Evolutionary conservation across 2,329 filamentous ascomycete genomes (phyloP).

Genomic region (Alternaria sp.): DNA sequence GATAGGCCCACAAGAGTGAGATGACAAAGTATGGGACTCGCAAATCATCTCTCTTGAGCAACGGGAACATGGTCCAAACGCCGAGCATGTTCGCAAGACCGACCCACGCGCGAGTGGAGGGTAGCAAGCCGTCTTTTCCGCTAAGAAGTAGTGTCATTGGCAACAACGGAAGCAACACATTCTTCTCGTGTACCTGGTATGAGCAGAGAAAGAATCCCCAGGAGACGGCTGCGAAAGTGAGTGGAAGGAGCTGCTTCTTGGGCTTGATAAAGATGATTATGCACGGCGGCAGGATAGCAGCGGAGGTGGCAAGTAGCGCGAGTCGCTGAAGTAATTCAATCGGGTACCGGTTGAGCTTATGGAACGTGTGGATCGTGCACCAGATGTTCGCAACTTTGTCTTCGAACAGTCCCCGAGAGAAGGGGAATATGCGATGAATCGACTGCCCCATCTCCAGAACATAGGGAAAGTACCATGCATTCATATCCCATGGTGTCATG

Average conservation of each 20-base stretch:
- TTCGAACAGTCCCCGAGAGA: constrained; percentile 94
- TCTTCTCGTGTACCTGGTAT: constrained; percentile 99
- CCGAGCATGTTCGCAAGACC: constrained; percentile 94
- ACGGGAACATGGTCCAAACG: constrained; percentile 91
- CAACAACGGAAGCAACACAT: constrained; percentile 87
- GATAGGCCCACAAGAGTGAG: constrained; percentile 87
- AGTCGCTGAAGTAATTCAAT: constrained; percentile 75
- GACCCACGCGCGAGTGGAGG: constrained; percentile 84
- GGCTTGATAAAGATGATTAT: constrained; percentile 81
- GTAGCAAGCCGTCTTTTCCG: constrained; percentile 77
- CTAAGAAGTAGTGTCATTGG: constrained; percentile 92
- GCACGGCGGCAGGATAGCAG: constrained; percentile 81
- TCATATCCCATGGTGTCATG: constrained; percentile 62
- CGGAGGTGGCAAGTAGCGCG: constrained; percentile 77
- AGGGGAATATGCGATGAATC: constrained; percentile 93
- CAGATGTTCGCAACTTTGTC: constrained; percentile 99
- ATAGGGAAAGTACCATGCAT: constrained; percentile 76
- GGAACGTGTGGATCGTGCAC: constrained; percentile 88
- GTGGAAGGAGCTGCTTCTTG: constrained; percentile 77
- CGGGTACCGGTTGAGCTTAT: constrained; percentile 84
- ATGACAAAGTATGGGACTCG: constrained; percentile 85
- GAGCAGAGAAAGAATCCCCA: constrained; percentile 99
- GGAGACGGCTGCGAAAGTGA: constrained; percentile 82
- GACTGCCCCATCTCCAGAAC: constrained; percentile 83
- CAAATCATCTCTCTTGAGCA: constrained; percentile 85